Evolutionary conservation across 306 rosid genomes (phyloP).

Genomic region (Cicer chorassanicum): DNA sequence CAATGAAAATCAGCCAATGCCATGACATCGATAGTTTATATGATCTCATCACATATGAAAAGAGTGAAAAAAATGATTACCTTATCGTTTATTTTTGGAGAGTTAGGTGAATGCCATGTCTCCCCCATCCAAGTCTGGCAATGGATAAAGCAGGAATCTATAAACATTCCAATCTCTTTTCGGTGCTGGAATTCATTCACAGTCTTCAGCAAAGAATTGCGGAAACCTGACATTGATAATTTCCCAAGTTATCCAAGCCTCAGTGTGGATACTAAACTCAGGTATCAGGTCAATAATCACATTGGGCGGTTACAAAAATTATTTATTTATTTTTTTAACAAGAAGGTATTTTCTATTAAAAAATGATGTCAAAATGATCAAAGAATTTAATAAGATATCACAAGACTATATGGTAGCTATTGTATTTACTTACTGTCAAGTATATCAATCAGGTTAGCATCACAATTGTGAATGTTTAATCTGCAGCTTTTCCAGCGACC

Average conservation of each 20-base stretch:
- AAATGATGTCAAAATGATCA: slow-evolving; percentile 11
- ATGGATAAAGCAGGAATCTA: slow-evolving; percentile 86
- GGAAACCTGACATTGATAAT: slow-evolving; percentile 64
- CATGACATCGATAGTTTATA: slow-evolving; percentile 1
- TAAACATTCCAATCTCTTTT: slow-evolving; percentile 72
- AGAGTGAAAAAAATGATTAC: slow-evolving; percentile 46
- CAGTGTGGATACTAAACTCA: slow-evolving; percentile 6
- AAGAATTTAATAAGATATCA: slow-evolving; percentile 10
- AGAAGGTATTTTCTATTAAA: slow-evolving; percentile 2
- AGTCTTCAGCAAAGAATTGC: slow-evolving; percentile 72
- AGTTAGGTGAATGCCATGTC: slow-evolving; percentile 84
- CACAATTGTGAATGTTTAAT: slow-evolving; percentile 63
- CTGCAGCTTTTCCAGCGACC: slow-evolving; percentile 80
- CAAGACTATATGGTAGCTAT: slow-evolving; percentile 14
- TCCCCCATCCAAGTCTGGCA: slow-evolving; percentile 80
- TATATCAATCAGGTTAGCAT: slow-evolving; percentile 57
- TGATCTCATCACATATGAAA: slow-evolving; percentile 18
- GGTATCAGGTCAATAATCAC: slow-evolving; percentile 24
- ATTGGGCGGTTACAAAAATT: slow-evolving; percentile 11
- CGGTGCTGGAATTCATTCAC: slow-evolving; percentile 65
- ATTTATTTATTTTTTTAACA: too few species aligned
- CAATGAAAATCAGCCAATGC: slow-evolving; percentile 2
- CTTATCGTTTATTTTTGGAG: slow-evolving; percentile 78
- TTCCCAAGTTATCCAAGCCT: slow-evolving; percentile 39
- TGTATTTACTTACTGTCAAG: slow-evolving; percentile 66